Conservation (phyloP, 305 asterid species). For the Fraxinus nigra region DNA sequence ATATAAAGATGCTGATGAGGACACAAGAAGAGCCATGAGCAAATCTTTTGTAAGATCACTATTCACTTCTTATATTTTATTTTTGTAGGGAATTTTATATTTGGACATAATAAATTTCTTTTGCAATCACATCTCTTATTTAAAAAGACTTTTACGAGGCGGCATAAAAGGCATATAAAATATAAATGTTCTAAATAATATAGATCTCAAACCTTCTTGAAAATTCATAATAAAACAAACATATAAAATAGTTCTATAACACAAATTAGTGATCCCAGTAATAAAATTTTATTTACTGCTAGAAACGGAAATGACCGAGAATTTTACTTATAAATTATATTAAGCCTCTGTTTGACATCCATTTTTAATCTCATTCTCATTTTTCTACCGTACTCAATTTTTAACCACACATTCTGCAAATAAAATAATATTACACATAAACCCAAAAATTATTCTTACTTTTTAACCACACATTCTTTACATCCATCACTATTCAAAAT, state of each 20-base stretch:
- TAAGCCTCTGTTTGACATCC: background rate
- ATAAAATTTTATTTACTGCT: background rate
- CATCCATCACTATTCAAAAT: no score
- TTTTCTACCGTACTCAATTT: no score
- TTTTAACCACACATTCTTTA: no score
- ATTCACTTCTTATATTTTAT: background rate
- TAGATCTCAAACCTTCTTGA: background rate
- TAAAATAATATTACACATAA: no score
- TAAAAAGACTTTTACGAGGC: background rate
- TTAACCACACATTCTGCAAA: no score
- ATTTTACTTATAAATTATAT: background rate
- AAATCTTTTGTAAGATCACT: constrained; percentile 79
- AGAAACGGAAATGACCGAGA: background rate
- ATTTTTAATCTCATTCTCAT: no score
- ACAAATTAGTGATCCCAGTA: background rate
- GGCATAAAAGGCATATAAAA: background rate
- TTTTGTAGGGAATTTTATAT: background rate
- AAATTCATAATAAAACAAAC: background rate
- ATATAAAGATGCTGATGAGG: constrained; percentile 86
- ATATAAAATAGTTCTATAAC: background rate
- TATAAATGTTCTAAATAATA: background rate
- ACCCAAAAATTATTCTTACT: no score
- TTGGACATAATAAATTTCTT: background rate
- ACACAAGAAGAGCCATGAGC: constrained; percentile 93
- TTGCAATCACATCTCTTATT: background rate